Evolutionary conservation across 78 protist genomes (phyloP), one percentile per base, ranked within the genome.

Genomic region (Speleostelium caveatum): DNA sequence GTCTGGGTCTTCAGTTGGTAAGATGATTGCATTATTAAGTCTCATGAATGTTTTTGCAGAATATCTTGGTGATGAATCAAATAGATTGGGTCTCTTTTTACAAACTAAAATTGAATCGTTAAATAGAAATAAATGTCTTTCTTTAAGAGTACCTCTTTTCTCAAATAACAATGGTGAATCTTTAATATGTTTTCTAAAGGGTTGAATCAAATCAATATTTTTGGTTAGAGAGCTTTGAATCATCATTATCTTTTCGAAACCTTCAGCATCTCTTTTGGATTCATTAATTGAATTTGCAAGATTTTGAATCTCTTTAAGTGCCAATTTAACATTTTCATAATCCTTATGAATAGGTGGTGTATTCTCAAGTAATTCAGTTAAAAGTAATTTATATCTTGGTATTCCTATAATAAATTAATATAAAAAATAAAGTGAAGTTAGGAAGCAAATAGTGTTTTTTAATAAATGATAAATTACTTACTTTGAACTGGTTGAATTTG

Each of bases 251-350:
- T 83, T 83, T 24, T 83, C 91, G 4, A 83, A 60, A 33, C 91
- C 91, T 83, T 83, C 91, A 2, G 91, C 91, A 55, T 73, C 66
- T 83, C 91, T 83, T 59, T 83, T 83, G 42, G 75, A 63, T 45
- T 83, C 91, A 45, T 83, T 83, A 6, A 83, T 83, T 4, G 63
- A 56, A 21, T 33, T 42, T 38, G 91, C 91, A 38, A 83, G 71
- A 58, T 69, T 63, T 45, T 83, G 91, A 39, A 83, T 69, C 2
- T 58, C 79, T 7, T 42, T 32, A n/a, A 83, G 36, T 41, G 91
- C 91, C 8, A 45, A 24, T n/a, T 32, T 83, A 19, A 83, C 62
- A 58, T 38, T 30, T 28, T 83, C 73, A 60, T 69, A 83, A 33
- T 83, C 91, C 14, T 8, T 58, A 32, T 83, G 91, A 83, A 26